These are phyloP conservation scores for Pythium insidiosum DNA, from an alignment of 352 stramenopile species.

Conservation along the genomic window DNA sequence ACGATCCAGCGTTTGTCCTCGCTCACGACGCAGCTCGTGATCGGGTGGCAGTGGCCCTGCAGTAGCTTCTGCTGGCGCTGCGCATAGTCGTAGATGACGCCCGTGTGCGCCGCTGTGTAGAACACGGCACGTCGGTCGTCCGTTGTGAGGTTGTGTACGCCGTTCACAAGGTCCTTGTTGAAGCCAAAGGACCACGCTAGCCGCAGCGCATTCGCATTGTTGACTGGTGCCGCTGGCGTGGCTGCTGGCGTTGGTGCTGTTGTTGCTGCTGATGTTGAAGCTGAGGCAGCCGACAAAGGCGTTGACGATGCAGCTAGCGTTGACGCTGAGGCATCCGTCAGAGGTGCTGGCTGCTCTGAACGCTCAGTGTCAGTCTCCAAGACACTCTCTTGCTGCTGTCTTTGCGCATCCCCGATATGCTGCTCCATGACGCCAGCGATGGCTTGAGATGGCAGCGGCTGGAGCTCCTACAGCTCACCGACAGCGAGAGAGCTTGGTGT, in stretches of 20 bases:
- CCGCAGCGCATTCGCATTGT: conserved; percentile 34
- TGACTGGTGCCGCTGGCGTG: background rate
- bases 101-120: conserved; percentile 87
- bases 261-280: too few species aligned
- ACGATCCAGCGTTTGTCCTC: conserved; percentile 91
- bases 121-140: conserved; percentile 71
- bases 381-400: too few species aligned
- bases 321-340: too few species aligned
- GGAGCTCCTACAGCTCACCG: too few species aligned
- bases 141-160: conserved; percentile 85
- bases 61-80: conserved; percentile 80
- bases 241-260: too few species aligned
- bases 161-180: conserved; percentile 83
- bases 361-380: too few species aligned
- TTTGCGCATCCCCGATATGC: too few species aligned
- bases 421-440: too few species aligned
- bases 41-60: conserved; percentile 89
- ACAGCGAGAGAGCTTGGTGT: too few species aligned
- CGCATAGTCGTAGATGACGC: conserved; percentile 91
- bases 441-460: too few species aligned
- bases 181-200: conserved; percentile 89
- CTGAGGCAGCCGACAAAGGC: background rate
- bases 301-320: background rate
- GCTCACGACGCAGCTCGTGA: conserved; percentile 84
- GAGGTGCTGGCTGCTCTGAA: too few species aligned